Evolutionary conservation across 139 green algal species (phyloP).

Genomic region (Mychonastes homosphaera): DNA sequence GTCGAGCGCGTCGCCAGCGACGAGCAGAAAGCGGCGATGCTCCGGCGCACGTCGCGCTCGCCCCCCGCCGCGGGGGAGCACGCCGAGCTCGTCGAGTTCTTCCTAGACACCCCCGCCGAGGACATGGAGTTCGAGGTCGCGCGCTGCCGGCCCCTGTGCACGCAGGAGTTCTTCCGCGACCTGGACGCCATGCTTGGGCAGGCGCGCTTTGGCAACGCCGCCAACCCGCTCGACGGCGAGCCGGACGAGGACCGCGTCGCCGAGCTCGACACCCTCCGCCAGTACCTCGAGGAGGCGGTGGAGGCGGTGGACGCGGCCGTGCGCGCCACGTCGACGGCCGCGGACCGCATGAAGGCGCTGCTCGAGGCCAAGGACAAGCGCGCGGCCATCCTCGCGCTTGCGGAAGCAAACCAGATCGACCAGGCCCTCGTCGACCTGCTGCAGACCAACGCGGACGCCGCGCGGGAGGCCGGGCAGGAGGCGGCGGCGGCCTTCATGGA

Average conservation of each 20-base stretch:
- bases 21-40: constrained; percentile 28
- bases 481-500: constrained; percentile 63
- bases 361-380: constrained; percentile 63
- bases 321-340: constrained; percentile 19
- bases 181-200: constrained; percentile 34
- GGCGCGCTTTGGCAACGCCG: constrained; percentile 14
- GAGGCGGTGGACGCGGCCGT: constrained; percentile 59
- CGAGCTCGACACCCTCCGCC: constrained; percentile 73
- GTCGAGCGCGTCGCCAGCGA: constrained; percentile 41
- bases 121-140: constrained; percentile 86
- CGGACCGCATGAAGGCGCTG: constrained; percentile 61
- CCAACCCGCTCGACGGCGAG: not conserved
- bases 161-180: constrained; percentile 48
- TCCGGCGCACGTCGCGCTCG: constrained; percentile 17
- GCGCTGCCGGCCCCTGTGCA: constrained; percentile 50
- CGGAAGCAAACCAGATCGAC: constrained; percentile 65
- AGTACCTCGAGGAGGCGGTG: constrained; percentile 55
- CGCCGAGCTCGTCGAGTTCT: constrained; percentile 63
- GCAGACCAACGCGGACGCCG: constrained; percentile 71
- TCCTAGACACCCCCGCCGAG: constrained; percentile 68
- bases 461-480: constrained; percentile 43
- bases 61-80: constrained; percentile 18
- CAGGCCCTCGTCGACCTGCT: constrained; percentile 55
- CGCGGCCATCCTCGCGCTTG: constrained; percentile 61
- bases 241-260: constrained; percentile 55